Percentiles rank a stretch among this genome's conserved stretches.
These are phyloP conservation scores for Talaromyces sp. DNA, from an alignment of 2,329 filamentous ascomycete species.

Conservation along the genomic window DNA sequence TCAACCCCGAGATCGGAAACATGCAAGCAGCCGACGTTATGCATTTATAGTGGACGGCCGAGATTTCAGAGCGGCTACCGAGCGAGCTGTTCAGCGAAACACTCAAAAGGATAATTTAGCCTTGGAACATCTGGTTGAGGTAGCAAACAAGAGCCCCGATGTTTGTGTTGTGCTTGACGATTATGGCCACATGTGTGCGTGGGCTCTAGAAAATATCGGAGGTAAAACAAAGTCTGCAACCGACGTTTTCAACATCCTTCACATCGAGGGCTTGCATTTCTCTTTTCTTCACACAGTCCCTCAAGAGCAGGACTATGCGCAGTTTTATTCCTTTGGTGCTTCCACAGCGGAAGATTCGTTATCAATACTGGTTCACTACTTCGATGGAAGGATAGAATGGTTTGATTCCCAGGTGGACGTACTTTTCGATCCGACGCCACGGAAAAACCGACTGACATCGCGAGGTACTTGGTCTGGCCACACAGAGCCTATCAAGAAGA, in stretches of 20 bases:
- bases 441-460: conserved; percentile 54
- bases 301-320: conserved; percentile 53
- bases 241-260: conserved; percentile 79
- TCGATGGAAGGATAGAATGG: conserved; percentile 78
- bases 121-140: conserved; percentile 76
- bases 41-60: conserved; percentile 78
- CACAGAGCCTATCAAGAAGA: conserved; percentile 72
- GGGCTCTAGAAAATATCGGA: conserved; percentile 84
- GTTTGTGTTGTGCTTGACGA: conserved; percentile 81
- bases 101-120: conserved; percentile 63
- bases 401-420: conserved; percentile 73
- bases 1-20: conserved; percentile 47
- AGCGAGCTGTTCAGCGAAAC: conserved; percentile 64
- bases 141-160: conserved; percentile 80
- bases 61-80: conserved; percentile 72
- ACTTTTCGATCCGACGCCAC: conserved; percentile 68
- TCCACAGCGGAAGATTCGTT: conserved; percentile 57
- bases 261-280: conserved; percentile 58
- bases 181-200: conserved; percentile 81
- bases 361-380: conserved; percentile 73
- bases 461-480: conserved; percentile 78
- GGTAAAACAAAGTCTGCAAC: conserved; percentile 61
- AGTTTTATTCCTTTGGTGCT: conserved; percentile 69
- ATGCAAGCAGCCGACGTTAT: conserved; percentile 50
- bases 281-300: conserved; percentile 29